Base-by-base conservation (phyloP, 2,329 filamentous ascomycete genomes). In the Lasiodiplodia hormozganensis region DNA sequence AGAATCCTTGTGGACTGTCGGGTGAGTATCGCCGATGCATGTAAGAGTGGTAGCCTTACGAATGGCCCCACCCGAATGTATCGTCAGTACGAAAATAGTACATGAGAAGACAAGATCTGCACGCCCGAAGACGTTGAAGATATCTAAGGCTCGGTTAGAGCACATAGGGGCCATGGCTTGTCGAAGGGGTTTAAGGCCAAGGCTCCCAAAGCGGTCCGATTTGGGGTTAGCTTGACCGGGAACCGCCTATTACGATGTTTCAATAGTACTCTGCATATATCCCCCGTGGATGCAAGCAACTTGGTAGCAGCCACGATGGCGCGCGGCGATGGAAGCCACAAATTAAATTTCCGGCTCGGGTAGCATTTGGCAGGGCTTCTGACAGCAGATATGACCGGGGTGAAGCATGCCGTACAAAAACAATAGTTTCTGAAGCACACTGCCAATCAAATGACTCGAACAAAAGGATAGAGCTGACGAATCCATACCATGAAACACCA, bases 201-300 rank as follows among this genome's bases (percentile, higher is more conserved):
- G 34, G 18, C 43, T 14, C 12, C 36, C 25, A 34, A 51, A 40
- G 58, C 58, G 18, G 14, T 25, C 47, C n/a, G 31, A 18, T 52
- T 38, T 14, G 11, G 60, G 28, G 11, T 36, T 47, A 12, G 28
- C 52, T 18, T 23, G n/a, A 16, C 7, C 38, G n/a, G 38, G 14
- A 36, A 12, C 58, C 43, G 43, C 43, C 21, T 60, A 23, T n/a
- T 34, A 25, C 10, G 4, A 36, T 28, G 58, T 62, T 62, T 62
- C 58, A 62, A 62, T 62, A 62, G 25, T 47, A 23, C 28, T 62
- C 58, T 62, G 58, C 58, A 62, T 14, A 23, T 49, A 36, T 34
- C 12, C 18, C 14, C n/a, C 54, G 16, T n/a, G 21, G 36, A 36
- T 11, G 38, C 23, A 23, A 18, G 56, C 8, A 16, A 34, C 21